Evolutionary conservation across 2,329 filamentous ascomycete species (phyloP), one percentile per base, ranked within the genome.

Genomic region (Chaetomium globosum): DNA sequence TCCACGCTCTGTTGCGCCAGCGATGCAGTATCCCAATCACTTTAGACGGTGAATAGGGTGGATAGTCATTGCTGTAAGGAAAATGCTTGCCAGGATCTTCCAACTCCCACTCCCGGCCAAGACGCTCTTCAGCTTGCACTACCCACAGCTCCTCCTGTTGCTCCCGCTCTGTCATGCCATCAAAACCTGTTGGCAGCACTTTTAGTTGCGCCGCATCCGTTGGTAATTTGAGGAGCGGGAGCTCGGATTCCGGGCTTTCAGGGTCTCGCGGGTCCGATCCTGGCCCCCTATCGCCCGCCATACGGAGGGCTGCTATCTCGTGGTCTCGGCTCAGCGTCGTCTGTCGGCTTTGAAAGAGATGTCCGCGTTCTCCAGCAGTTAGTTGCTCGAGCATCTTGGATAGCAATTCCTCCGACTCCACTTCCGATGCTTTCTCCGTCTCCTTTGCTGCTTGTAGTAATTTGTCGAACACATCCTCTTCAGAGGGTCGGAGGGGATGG

Each of bases 141-240:
- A 68, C 59, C 67, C 65, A 68, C 1, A 68, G 57, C 36, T 68
- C 65, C 28, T 67, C 65, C 53, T 67, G 61, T 39, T 68, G 65
- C 49, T 68, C 67, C 12, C 16, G 10, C 1, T 57, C 23, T 16
- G 63, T 49, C 63, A 65, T 67, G n/a, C 55, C 48, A 31, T 58
- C 46, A 19, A 67, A 67, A 9, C 66, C 63, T 16, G 43, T 64
- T 21, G 65, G 65, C 9, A 67, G 51, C n/a, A 61, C 62, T 48
- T 60, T 60, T 26, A 57, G 33, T 21, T 59, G 19, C 5, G 12
- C 48, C 4, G 55, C 59, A 19, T 64, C 65, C 16, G 9, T 61
- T 19, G 59, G 62, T 6, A 63, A n/a, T 16, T 65, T 43, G 6
- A 59, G 55, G 8, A 21, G 16, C 4, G 58, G 54, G 26, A 46